phyloP scores from a whole-genome alignment of 2,329 filamentous ascomycete species.

The Calonectria pseudoreteaudii region DNA sequence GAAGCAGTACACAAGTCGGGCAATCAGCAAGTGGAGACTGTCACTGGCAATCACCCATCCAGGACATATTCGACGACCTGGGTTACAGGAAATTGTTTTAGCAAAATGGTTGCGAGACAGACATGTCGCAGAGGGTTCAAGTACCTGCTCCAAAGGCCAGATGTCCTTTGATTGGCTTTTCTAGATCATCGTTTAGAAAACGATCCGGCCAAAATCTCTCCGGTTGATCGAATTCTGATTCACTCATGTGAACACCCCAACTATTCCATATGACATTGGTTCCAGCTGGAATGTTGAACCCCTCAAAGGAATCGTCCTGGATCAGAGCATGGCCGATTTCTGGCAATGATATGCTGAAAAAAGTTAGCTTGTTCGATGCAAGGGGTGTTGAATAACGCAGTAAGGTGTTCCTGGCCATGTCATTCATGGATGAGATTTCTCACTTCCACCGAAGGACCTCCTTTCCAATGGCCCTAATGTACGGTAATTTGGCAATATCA shows the following conservation, averaged over 20 bases:
- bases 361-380: neutral
- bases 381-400: neutral
- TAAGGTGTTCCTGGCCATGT: neutral
- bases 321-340: neutral
- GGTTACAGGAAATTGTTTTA: neutral
- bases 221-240: neutral
- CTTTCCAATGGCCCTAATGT: neutral
- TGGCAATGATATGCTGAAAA: neutral
- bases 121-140: neutral
- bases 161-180: neutral
- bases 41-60: neutral
- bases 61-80: neutral
- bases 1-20: neutral
- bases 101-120: neutral
- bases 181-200: slow-evolving; percentile 5
- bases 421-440: neutral
- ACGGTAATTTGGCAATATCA: neutral
- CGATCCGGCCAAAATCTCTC: slow-evolving; percentile 13
- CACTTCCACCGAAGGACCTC: neutral
- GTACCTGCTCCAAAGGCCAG: neutral
- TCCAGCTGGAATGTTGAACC: neutral
- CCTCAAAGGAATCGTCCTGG: neutral
- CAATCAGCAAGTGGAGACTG: neutral
- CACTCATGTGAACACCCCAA: slow-evolving; percentile 2
- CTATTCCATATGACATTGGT: slow-evolving; percentile 11